These are phyloP conservation scores for Aspergillus asperescens DNA, from an alignment of 495 filamentous ascomycete species.

Conservation along the genomic window DNA sequence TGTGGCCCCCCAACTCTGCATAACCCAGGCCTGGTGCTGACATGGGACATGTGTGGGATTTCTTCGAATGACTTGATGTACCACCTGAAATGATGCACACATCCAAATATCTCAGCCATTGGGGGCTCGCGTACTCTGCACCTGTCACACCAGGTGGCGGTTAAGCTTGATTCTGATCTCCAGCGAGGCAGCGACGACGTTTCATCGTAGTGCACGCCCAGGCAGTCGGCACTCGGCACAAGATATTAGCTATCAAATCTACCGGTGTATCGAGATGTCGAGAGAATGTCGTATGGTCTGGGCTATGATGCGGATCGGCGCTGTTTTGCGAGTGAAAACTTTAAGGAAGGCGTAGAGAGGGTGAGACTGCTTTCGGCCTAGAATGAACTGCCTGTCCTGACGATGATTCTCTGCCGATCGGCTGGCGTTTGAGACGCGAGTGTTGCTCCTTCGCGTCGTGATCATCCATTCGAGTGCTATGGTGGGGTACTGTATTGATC, in stretches of 20 bases:
- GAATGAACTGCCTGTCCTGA: too few species aligned
- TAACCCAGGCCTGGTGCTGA: not conserved
- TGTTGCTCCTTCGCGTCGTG: not conserved
- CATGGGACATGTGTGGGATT: not conserved
- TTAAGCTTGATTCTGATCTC: slow-evolving; percentile 10
- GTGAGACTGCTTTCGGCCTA: not conserved
- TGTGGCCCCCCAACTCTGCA: not conserved
- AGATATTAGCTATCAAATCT: not conserved
- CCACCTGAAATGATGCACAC: slow-evolving; percentile 9
- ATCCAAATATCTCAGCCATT: not conserved
- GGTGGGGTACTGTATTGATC: slow-evolving; percentile 1
- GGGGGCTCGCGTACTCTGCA: not conserved
- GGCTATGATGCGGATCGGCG: not conserved
- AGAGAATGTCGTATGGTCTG: not conserved
- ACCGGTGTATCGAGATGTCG: not conserved
- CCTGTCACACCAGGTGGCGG: slow-evolving; percentile 6
- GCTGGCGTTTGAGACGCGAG: not conserved
- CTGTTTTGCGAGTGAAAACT: not conserved
- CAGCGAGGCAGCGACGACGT: not conserved
- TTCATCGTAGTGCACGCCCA: not conserved
- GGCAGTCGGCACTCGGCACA: not conserved
- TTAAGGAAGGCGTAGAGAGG: not conserved
- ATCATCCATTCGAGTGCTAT: slow-evolving; percentile 3
- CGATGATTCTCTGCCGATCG: slow-evolving; percentile 3
- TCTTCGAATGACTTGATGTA: slow-evolving; percentile 7